These are phyloP conservation scores for Podospora conica DNA, from an alignment of 495 filamentous ascomycete genomes.

Conservation along the genomic window DNA sequence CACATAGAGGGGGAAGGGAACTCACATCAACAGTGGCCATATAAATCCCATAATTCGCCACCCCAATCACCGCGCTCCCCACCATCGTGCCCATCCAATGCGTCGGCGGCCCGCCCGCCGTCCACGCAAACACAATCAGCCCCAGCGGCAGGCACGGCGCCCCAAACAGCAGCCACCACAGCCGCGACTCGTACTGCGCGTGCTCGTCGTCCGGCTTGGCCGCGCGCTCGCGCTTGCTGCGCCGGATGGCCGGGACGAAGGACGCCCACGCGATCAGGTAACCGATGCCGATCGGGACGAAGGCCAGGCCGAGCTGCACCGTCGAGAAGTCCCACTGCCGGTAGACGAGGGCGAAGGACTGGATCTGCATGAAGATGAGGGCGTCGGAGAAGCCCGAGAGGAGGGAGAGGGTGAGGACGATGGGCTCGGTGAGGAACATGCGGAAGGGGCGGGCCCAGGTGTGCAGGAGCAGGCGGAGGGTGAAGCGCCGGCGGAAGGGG, in stretches of 20 bases:
- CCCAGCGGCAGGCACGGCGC: constrained; percentile 62
- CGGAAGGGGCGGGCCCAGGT: constrained; percentile 69
- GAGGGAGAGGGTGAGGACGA: constrained; percentile 64
- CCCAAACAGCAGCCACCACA: constrained; percentile 54
- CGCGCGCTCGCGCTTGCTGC: constrained; percentile 48
- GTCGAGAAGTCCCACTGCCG: constrained; percentile 55
- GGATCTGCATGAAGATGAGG: constrained; percentile 75
- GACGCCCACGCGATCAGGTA: constrained; percentile 58
- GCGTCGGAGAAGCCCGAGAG: constrained; percentile 73
- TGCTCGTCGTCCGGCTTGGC: constrained; percentile 51
- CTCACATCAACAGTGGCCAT: constrained; percentile 68
- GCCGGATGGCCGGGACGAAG: constrained; percentile 58
- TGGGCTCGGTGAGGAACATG: constrained; percentile 73
- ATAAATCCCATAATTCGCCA: constrained; percentile 66
- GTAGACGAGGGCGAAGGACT: constrained; percentile 60
- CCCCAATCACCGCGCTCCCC: constrained; percentile 55
- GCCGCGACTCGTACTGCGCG: constrained; percentile 52
- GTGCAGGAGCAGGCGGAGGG: constrained; percentile 47
- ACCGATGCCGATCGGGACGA: constrained; percentile 58
- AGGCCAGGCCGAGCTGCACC: constrained; percentile 53
- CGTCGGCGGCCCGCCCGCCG: constrained; percentile 53
- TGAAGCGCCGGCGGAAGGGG: constrained; percentile 46
- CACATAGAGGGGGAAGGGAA: not conserved
- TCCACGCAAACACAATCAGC: constrained; percentile 64
- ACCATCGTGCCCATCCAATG: constrained; percentile 59